Conservation (phyloP, 306 rosid genomes). For the Vigna radiata region DNA sequence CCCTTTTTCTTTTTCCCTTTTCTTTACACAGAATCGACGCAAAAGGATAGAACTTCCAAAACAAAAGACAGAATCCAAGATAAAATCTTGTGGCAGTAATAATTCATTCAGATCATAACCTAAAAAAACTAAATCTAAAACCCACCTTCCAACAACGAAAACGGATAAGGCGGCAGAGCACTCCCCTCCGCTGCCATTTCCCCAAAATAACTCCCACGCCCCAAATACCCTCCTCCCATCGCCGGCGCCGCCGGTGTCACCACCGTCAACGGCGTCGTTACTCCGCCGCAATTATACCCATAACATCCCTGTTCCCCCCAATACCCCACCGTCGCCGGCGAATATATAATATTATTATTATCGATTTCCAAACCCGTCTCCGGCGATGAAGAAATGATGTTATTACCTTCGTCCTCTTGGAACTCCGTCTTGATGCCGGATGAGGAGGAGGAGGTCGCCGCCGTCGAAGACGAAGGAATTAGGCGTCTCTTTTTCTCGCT, state of each 20-base stretch:
- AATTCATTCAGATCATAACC: neutral
- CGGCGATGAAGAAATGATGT: slow-evolving; percentile 51
- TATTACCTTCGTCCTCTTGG: slow-evolving; percentile 56
- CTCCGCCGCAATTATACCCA: slow-evolving; percentile 23
- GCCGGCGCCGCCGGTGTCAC: slow-evolving; percentile 38
- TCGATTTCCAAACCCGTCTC: slow-evolving; percentile 55
- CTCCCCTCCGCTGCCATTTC: slow-evolving; percentile 61
- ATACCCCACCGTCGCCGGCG: slow-evolving; percentile 39
- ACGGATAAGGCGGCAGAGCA: slow-evolving; percentile 87
- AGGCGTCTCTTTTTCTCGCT: slow-evolving; percentile 59
- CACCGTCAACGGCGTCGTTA: slow-evolving; percentile 39
- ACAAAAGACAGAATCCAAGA: slow-evolving; percentile 47
- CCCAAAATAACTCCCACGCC: slow-evolving; percentile 43
- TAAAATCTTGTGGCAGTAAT: slow-evolving; percentile 46
- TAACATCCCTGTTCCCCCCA: slow-evolving; percentile 44
- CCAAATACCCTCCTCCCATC: slow-evolving; percentile 33
- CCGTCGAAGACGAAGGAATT: slow-evolving; percentile 33
- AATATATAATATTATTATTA: slow-evolving; percentile 48
- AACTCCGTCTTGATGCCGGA: slow-evolving; percentile 59
- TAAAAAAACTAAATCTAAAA: slow-evolving; percentile 50
- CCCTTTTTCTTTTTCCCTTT: neutral
- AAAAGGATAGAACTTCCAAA: slow-evolving; percentile 28
- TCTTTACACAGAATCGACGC: neutral
- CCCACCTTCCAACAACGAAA: slow-evolving; percentile 80
- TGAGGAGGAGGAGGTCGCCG: slow-evolving; percentile 45